phyloP scores from a whole-genome alignment of 139 green algal species.

The Chlorella sp. region DNA sequence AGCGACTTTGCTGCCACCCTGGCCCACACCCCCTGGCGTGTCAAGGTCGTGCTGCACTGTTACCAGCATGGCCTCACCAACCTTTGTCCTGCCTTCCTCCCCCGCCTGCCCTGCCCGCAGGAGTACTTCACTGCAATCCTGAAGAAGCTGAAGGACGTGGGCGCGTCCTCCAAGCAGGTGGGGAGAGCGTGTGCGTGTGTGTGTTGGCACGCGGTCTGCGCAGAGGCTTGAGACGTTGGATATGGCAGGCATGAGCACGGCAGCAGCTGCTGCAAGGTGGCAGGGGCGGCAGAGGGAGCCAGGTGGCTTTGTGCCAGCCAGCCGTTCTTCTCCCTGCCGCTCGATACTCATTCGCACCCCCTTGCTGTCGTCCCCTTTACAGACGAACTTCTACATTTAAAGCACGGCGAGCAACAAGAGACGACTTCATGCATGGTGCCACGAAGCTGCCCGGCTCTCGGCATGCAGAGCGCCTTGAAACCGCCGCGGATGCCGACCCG shows the following conservation, averaged over 20 bases:
- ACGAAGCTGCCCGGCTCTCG: background rate
- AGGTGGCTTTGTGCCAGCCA: background rate
- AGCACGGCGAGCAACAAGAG: background rate
- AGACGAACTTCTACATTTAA: slow-evolving; percentile 36
- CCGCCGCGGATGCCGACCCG: background rate
- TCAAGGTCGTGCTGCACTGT: no score
- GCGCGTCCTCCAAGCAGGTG: slow-evolving; percentile 79
- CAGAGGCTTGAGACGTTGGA: no score
- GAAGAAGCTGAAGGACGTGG: slow-evolving; percentile 99
- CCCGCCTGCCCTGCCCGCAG: slow-evolving; percentile 38
- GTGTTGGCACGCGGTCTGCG: no score
- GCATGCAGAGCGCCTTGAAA: background rate
- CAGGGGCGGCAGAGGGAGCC: background rate
- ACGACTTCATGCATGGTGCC: background rate
- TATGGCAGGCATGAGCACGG: no score
- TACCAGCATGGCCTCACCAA: no score
- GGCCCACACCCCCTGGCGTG: no score
- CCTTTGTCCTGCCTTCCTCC: no score
- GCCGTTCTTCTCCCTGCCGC: no score
- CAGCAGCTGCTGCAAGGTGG: no score
- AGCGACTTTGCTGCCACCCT: no score
- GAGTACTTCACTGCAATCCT: slow-evolving; percentile 97
- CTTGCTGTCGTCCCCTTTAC: background rate
- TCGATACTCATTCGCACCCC: background rate
- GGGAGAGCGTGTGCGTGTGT: no score